phyloP scores from a whole-genome alignment of 2,329 filamentous ascomycete species.

The Ascocoryne sarcoides region DNA sequence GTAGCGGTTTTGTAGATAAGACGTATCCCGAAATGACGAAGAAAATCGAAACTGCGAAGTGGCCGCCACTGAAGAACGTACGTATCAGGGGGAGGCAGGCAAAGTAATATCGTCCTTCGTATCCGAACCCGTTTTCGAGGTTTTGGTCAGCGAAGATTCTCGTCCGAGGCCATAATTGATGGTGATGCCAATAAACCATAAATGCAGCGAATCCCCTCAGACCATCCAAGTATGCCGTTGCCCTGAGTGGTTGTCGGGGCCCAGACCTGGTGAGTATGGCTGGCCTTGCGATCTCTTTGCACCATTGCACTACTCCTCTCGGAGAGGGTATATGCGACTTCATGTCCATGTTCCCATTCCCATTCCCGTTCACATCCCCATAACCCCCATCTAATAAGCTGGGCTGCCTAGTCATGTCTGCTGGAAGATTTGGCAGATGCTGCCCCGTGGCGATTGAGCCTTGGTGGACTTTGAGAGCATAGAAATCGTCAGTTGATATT shows the following conservation, averaged over 20 bases:
- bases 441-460: too few species aligned
- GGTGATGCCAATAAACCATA: constrained; percentile 39
- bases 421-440: too few species aligned
- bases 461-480: too few species aligned
- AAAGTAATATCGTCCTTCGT: constrained; percentile 29
- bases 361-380: not conserved
- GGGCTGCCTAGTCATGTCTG: not conserved
- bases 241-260: constrained; percentile 1
- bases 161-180: constrained; percentile 29
- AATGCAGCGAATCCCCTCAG: constrained; percentile 40
- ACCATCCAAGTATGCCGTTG: constrained; percentile 39
- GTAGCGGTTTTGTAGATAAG: constrained; percentile 36
- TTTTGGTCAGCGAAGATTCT: constrained; percentile 7
- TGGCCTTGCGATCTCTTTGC: constrained; percentile 1
- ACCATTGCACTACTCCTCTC: not conserved
- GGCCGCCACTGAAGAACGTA: constrained; percentile 50
- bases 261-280: constrained; percentile 1
- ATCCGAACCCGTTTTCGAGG: constrained; percentile 24
- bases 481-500: too few species aligned
- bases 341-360: too few species aligned
- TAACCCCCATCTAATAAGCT: not conserved
- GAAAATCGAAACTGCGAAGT: constrained; percentile 47
- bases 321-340: too few species aligned
- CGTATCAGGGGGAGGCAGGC: constrained; percentile 47
- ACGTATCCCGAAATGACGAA: constrained; percentile 43